These are phyloP conservation scores for Pestalotiopsis sp. DNA, from an alignment of 2,329 filamentous ascomycete species.

Conservation along the genomic window DNA sequence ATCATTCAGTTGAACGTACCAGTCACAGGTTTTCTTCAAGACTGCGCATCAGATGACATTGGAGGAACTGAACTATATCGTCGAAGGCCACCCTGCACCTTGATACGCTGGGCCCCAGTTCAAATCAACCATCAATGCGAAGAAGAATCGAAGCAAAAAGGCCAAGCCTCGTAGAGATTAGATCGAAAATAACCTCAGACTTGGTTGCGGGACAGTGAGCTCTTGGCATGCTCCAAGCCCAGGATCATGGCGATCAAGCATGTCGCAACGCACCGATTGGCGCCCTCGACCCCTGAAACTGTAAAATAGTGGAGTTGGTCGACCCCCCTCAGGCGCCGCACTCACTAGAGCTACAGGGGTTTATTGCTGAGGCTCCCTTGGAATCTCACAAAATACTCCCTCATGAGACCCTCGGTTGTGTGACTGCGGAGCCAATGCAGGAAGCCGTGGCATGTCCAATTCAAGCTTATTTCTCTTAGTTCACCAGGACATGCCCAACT, in stretches of 20 bases:
- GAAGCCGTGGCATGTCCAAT: background rate
- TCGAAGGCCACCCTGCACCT: no score
- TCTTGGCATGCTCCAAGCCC: background rate
- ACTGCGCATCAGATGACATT: no score
- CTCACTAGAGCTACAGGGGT: background rate
- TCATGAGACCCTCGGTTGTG: background rate
- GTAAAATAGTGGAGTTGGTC: slow-evolving; percentile 1
- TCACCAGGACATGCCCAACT: background rate
- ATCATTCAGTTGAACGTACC: no score
- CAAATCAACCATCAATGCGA: no score
- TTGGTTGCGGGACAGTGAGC: background rate
- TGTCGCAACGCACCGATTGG: slow-evolving; percentile 3
- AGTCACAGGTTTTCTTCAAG: no score
- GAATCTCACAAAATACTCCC: background rate
- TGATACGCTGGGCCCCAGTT: no score
- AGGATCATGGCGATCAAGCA: slow-evolving; percentile 5
- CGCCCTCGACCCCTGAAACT: slow-evolving; percentile 13
- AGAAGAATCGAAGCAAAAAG: no score
- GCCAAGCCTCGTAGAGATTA: background rate
- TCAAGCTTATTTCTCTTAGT: background rate
- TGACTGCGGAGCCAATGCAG: background rate
- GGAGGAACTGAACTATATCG: no score
- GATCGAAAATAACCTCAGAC: slow-evolving; percentile 9
- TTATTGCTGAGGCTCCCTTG: slow-evolving; percentile 1
- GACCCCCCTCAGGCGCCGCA: slow-evolving; percentile 1